Percentiles rank a stretch among this genome's conserved stretches.
Evolutionary conservation across 2,329 filamentous ascomycete species (phyloP).

Genomic region (Aspergillus amoenus): DNA sequence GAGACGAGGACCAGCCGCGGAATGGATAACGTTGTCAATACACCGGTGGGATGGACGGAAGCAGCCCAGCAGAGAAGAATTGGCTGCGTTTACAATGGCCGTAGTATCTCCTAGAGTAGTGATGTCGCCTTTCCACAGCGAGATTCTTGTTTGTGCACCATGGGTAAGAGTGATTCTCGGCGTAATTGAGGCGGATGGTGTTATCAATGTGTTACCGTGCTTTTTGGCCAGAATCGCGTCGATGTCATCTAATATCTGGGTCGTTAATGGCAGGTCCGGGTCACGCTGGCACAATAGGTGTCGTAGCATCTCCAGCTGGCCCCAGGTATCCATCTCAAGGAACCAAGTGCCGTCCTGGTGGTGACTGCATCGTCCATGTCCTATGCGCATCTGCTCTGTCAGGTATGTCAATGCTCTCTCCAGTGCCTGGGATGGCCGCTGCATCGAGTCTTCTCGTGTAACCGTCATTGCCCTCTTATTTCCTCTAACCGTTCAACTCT

Average conservation of each 20-base stretch:
- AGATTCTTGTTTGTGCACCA: background rate
- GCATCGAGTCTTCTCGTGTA: too few species aligned
- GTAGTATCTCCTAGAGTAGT: too few species aligned
- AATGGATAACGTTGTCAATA: conserved; percentile 27
- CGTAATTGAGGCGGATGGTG: background rate
- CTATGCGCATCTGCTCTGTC: background rate
- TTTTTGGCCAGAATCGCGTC: background rate
- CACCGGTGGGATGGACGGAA: conserved; percentile 24
- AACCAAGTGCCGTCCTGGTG: background rate
- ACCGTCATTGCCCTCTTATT: too few species aligned
- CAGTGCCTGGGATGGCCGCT: background rate
- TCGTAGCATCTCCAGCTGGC: background rate
- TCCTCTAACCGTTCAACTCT: too few species aligned
- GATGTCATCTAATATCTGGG: background rate
- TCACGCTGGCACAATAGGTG: background rate
- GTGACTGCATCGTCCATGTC: background rate
- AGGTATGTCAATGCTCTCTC: background rate
- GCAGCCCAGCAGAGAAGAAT: conserved; percentile 21
- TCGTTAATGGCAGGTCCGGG: background rate
- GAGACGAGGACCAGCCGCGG: conserved; percentile 22
- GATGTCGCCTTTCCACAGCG: conserved; percentile 26
- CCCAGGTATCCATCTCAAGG: background rate
- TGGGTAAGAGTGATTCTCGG: background rate
- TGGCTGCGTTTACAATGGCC: conserved; percentile 26
- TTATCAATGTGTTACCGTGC: background rate